Percentiles rank a stretch among this genome's conserved stretches.
These are phyloP conservation scores for Neurospora tetraspora DNA, from an alignment of 495 filamentous ascomycete species.

Conservation along the genomic window DNA sequence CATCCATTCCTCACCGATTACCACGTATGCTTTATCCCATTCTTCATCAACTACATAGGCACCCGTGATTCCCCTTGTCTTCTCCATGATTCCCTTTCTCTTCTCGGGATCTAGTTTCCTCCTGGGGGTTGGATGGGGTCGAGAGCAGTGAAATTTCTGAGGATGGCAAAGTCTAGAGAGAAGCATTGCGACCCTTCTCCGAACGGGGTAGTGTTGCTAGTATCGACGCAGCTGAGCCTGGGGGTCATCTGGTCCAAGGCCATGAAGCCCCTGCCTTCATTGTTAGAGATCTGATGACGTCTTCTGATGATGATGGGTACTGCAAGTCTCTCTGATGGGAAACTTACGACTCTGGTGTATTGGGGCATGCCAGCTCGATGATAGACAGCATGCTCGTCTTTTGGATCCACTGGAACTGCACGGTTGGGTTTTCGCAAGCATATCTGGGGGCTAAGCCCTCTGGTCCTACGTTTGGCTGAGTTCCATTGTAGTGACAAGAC, in stretches of 20 bases:
- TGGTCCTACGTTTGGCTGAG: slow-evolving; percentile 14
- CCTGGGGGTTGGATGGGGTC: not conserved
- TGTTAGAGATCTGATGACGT: not conserved
- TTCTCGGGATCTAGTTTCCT: not conserved
- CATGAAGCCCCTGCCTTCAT: slow-evolving; percentile 5
- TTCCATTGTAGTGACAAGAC: slow-evolving; percentile 19
- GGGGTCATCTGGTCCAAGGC: slow-evolving; percentile 10
- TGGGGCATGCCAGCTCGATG: slow-evolving; percentile 23
- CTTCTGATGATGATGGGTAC: not conserved
- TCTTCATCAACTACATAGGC: not conserved
- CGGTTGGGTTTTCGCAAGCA: slow-evolving; percentile 20
- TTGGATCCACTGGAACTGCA: slow-evolving; percentile 43
- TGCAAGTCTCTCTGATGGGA: not conserved
- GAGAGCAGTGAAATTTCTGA: slow-evolving; percentile 13
- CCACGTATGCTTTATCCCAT: not conserved
- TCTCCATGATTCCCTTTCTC: not conserved
- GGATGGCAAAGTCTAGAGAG: not conserved
- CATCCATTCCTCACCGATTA: not conserved
- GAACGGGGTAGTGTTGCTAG: not conserved
- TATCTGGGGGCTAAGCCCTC: slow-evolving; percentile 12
- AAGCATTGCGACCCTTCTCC: slow-evolving; percentile 10
- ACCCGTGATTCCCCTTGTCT: not conserved
- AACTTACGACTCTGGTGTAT: slow-evolving; percentile 6
- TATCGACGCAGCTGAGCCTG: slow-evolving; percentile 8
- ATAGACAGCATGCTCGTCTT: slow-evolving; percentile 14